Evolutionary conservation across 495 filamentous ascomycete species (phyloP).

Genomic region (Penicillium crystallinum): DNA sequence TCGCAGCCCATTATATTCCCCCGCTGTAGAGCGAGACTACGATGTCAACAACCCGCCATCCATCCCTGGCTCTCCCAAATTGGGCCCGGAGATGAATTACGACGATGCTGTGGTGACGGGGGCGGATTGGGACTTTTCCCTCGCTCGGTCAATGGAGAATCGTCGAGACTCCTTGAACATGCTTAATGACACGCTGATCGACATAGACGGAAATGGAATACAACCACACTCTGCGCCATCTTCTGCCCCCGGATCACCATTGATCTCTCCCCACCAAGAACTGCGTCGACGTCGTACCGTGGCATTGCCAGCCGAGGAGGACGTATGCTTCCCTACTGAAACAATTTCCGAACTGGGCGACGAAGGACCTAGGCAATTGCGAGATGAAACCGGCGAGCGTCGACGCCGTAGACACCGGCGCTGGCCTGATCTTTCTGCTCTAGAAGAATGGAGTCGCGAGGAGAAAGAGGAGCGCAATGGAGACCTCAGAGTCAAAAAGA

Average conservation of each 20-base stretch:
- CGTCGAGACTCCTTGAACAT: conserved; percentile 28
- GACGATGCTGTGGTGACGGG: conserved; percentile 71
- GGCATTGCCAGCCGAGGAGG: conserved; percentile 62
- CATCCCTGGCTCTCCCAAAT: conserved; percentile 68
- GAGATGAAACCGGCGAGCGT: conserved; percentile 42
- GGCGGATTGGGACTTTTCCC: conserved; percentile 38
- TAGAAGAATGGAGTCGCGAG: conserved; percentile 86
- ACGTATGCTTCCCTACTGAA: conserved; percentile 89
- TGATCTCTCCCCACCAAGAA: conserved; percentile 30
- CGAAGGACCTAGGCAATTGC: conserved; percentile 45
- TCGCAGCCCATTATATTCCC: conserved; percentile 24
- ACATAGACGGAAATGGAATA: conserved; percentile 49
- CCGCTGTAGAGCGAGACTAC: conserved; percentile 46
- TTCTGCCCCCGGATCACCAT: conserved; percentile 24
- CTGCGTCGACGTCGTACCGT: conserved; percentile 47
- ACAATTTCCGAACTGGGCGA: conserved; percentile 75
- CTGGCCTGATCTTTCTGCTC: conserved; percentile 67
- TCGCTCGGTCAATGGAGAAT: conserved; percentile 31
- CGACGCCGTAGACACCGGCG: conserved; percentile 50
- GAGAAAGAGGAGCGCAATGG: conserved; percentile 90
- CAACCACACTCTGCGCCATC: conserved; percentile 25
- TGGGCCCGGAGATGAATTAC: conserved; percentile 59
- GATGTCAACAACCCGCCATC: conserved; percentile 98
- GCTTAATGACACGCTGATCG: conserved; percentile 49
- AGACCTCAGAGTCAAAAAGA: conserved; percentile 82